phyloP scores from a whole-genome alignment of 2,329 filamentous ascomycete genomes.

The Scopulariopsis brevicaulis region DNA sequence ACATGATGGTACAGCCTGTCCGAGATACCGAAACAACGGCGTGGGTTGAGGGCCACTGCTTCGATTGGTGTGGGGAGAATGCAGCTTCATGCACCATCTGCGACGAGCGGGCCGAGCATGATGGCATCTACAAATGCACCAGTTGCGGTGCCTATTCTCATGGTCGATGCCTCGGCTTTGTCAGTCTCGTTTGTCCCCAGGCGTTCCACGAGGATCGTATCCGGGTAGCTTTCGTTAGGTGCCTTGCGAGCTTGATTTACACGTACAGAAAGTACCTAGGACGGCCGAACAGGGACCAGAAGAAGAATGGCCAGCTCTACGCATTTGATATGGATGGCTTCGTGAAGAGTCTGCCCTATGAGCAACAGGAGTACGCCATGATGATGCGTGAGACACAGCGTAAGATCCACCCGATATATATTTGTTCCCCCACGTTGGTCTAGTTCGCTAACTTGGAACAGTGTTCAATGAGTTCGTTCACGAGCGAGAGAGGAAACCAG shows the following conservation, averaged over 20 bases:
- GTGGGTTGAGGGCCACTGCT: conserved; percentile 78
- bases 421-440: neutral
- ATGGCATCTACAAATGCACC: conserved; percentile 65
- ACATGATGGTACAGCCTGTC: conserved; percentile 69
- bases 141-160: conserved; percentile 50
- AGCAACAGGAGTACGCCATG: conserved; percentile 51
- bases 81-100: conserved; percentile 59
- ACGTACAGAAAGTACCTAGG: conserved; percentile 54
- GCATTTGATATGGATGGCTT: conserved; percentile 57
- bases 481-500: conserved; percentile 57
- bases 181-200: conserved; percentile 51
- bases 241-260: conserved; percentile 53
- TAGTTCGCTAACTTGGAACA: conserved; percentile 4
- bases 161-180: conserved; percentile 48
- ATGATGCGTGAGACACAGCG: conserved; percentile 59
- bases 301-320: conserved; percentile 46
- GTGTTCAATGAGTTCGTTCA: conserved; percentile 76
- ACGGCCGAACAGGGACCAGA: conserved; percentile 49
- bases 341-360: conserved; percentile 51
- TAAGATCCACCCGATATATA: conserved; percentile 18
- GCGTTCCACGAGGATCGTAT: conserved; percentile 53
- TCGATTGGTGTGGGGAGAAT: conserved; percentile 53
- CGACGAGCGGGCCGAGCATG: conserved; percentile 59
- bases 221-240: conserved; percentile 52
- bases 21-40: conserved; percentile 67